Evolutionary conservation across 2,329 filamentous ascomycete genomes (phyloP).

Genomic region (Hypocrella siamensis): DNA sequence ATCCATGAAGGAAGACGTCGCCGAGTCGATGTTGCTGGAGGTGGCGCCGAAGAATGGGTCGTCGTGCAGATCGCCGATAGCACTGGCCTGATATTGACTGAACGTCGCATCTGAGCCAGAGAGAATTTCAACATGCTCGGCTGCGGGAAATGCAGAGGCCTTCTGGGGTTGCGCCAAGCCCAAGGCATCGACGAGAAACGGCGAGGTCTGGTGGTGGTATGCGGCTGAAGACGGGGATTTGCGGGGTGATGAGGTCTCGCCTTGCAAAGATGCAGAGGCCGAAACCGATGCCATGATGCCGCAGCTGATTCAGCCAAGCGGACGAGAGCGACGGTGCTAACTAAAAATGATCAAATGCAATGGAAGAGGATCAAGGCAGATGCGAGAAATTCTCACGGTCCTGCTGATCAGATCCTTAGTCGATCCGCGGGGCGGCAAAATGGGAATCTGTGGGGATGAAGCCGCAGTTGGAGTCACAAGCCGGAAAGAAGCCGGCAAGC

Average conservation of each 20-base stretch:
- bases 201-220: conserved; percentile 10
- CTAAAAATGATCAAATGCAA: conserved; percentile 11
- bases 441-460: too few species aligned
- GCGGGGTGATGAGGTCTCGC: conserved; percentile 19
- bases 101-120: conserved; percentile 31
- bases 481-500: too few species aligned
- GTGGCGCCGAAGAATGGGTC: conserved; percentile 36
- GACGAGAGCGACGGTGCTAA: not conserved
- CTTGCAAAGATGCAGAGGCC: conserved; percentile 22
- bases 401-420: too few species aligned
- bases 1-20: conserved; percentile 29
- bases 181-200: conserved; percentile 22
- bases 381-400: too few species aligned
- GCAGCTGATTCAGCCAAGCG: not conserved
- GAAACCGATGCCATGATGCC: conserved; percentile 27
- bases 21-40: conserved; percentile 25
- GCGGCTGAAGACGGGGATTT: conserved; percentile 12
- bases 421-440: not conserved
- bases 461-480: too few species aligned
- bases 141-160: conserved; percentile 14
- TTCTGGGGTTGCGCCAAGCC: conserved; percentile 22
- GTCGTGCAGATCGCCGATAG: conserved; percentile 28
- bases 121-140: conserved; percentile 25
- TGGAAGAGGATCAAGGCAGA: conserved; percentile 13
- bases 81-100: conserved; percentile 33